Evolutionary conservation across 2,329 filamentous ascomycete species (phyloP).

Genomic region (Fusarium pilosicola): DNA sequence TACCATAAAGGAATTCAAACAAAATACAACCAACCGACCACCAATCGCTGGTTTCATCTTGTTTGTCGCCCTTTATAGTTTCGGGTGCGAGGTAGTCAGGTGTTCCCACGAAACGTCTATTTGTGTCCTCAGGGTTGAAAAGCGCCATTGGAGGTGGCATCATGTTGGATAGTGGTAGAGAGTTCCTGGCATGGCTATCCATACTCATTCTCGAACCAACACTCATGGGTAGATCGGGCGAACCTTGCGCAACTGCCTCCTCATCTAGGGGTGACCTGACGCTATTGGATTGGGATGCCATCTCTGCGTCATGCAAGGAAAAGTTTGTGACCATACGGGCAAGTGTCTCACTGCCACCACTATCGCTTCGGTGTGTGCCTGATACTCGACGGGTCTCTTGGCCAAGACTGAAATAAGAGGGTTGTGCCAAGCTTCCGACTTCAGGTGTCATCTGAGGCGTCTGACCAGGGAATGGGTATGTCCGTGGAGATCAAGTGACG

Average conservation of each 20-base stretch:
- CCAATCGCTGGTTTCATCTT: conserved; percentile 99
- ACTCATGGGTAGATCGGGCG: conserved; percentile 75
- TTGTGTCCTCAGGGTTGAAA: conserved; percentile 94
- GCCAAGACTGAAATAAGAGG: conserved; percentile 90
- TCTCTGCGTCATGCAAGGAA: conserved; percentile 72
- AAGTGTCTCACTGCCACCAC: conserved; percentile 86
- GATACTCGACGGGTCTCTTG: conserved; percentile 76
- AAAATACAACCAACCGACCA: conserved; percentile 99
- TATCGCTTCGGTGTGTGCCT: conserved; percentile 84
- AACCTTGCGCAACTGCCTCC: conserved; percentile 76
- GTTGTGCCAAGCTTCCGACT: conserved; percentile 73
- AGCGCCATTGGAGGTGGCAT: conserved; percentile 93
- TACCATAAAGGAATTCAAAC: conserved; percentile 94
- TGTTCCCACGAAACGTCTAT: conserved; percentile 92
- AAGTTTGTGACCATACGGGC: conserved; percentile 84
- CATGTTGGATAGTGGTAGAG: conserved; percentile 67
- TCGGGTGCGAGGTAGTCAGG: conserved; percentile 97
- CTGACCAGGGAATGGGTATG: conserved; percentile 75
- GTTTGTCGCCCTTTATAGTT: conserved; percentile 92
- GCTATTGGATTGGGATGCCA: conserved; percentile 55
- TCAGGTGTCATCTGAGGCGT: conserved; percentile 90
- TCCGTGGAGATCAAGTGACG: conserved; percentile 88
- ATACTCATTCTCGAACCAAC: conserved; percentile 45
- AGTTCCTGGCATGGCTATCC: conserved; percentile 49
- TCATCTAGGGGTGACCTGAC: conserved; percentile 76